Evolutionary conservation across 192 early-diverging fungal genomes (phyloP).

Genomic region (Backusella parvicylindrica): DNA sequence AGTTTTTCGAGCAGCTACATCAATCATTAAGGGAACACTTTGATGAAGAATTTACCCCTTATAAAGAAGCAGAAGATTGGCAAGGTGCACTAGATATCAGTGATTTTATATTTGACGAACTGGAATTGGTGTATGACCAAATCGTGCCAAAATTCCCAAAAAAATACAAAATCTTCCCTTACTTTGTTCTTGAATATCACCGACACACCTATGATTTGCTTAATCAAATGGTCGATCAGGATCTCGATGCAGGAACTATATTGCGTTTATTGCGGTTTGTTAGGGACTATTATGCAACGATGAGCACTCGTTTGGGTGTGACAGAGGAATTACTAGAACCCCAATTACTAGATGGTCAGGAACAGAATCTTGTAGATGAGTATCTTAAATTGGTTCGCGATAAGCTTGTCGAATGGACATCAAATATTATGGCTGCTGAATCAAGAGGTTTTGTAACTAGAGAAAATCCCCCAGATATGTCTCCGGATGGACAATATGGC

Average conservation of each 20-base stretch:
- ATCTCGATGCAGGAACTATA: slow-evolving; percentile 87
- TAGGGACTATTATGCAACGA: slow-evolving; percentile 85
- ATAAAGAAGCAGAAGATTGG: slow-evolving; percentile 57
- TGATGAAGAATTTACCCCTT: slow-evolving; percentile 56
- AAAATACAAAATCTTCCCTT: slow-evolving; percentile 92
- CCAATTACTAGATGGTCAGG: slow-evolving; percentile 86
- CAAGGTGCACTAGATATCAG: slow-evolving; percentile 57
- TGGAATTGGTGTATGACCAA: slow-evolving; percentile 85
- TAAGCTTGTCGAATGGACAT: slow-evolving; percentile 90
- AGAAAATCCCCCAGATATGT: slow-evolving; percentile 67
- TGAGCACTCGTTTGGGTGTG: slow-evolving; percentile 83
- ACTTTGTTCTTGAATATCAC: slow-evolving; percentile 96
- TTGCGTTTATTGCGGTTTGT: slow-evolving; percentile 85
- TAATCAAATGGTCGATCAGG: slow-evolving; percentile 65
- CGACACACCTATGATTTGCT: slow-evolving; percentile 81
- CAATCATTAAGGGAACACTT: slow-evolving; percentile 70
- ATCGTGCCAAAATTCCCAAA: slow-evolving; percentile 85
- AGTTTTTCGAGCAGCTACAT: slow-evolving; percentile 74
- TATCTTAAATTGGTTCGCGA: slow-evolving; percentile 87
- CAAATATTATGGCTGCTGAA: slow-evolving; percentile 85
- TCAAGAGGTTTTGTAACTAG: slow-evolving; percentile 75
- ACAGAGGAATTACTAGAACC: slow-evolving; percentile 90
- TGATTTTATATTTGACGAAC: slow-evolving; percentile 86
- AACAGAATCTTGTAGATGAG: slow-evolving; percentile 84
- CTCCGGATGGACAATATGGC: slow-evolving; percentile 76